Evolutionary conservation across 2,329 filamentous ascomycete genomes (phyloP), one percentile per base, ranked within the genome.

Genomic region (Stemphylium beticola): DNA sequence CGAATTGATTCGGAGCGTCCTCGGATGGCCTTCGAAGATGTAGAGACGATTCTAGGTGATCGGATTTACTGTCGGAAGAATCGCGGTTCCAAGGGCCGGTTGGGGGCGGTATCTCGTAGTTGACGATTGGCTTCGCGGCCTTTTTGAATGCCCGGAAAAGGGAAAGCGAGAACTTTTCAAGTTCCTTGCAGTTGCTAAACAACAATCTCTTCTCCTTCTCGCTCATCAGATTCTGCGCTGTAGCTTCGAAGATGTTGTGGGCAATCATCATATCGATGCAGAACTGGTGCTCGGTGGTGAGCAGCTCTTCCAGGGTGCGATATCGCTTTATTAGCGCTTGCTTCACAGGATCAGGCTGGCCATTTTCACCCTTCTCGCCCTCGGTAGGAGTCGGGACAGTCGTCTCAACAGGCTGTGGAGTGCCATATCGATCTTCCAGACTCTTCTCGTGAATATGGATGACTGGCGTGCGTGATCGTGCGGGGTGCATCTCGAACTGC

Each of bases 241-340:
- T 98, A 38, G 91, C 92, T 76, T 96, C 96, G 81, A 98, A 99
- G 49, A 99, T 98, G 70, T 98, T 93, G 69, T 96, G 92, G 2
- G 96, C 89, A 48, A 99, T 93, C 73, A 93, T 96, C 91, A 99
- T 93, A 73, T 99, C 95, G 60, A 92, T 87, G 52, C 96, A 87
- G 75, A 96, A 98, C 5, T 89, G 87, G 42, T 92, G 87, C 73
- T 99, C 95, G 0, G 95, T 99, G 68, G 97, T 92, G 40, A 97
- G 84, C 33, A 99, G 81, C 75, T 99, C 95, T 70, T 93, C 93
- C 67, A 98, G 89, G 42, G 96, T 87, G 72, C 96, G 87, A 49
- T 89, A 86, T 17, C 95, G 89, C 71, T 93, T 90, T 44, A 85
- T 85, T 8, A 98, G 80, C n/a, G 60, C 55, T 49, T 66, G 57